phyloP scores from a whole-genome alignment of 495 filamentous ascomycete species.

The Talaromyces thailandensis region DNA sequence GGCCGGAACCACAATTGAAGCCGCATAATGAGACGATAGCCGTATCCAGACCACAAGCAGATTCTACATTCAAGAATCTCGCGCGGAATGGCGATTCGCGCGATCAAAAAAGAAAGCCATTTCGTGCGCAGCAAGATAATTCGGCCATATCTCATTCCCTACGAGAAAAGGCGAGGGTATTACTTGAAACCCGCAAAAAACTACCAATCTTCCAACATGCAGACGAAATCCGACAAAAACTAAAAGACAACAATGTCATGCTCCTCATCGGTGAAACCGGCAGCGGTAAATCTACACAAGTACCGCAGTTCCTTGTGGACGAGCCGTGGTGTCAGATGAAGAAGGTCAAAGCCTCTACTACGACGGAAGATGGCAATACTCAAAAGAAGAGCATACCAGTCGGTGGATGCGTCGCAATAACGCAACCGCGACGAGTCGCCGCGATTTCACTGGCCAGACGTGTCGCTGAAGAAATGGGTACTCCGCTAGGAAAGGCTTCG shows the following conservation, averaged over 20 bases:
- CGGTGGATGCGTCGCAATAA: slow-evolving; percentile 88
- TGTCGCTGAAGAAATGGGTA: slow-evolving; percentile 87
- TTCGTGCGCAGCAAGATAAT: neutral
- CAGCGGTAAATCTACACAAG: slow-evolving; percentile 93
- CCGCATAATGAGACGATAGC: slow-evolving; percentile 6
- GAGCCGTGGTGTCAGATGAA: slow-evolving; percentile 69
- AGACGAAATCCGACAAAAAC: slow-evolving; percentile 53
- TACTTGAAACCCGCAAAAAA: slow-evolving; percentile 47
- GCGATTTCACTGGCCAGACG: slow-evolving; percentile 86
- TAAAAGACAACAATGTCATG: slow-evolving; percentile 66
- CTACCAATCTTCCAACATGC: slow-evolving; percentile 77
- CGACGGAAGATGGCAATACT: slow-evolving; percentile 20
- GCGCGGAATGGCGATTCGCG: neutral
- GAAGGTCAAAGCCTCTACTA: slow-evolving; percentile 31
- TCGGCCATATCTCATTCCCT: slow-evolving; percentile 14
- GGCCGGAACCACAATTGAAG: neutral
- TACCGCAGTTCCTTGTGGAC: slow-evolving; percentile 78
- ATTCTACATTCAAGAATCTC: neutral
- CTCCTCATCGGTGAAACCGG: slow-evolving; percentile 91
- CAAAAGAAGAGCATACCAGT: slow-evolving; percentile 47
- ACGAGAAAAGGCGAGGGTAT: slow-evolving; percentile 33
- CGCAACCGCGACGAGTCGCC: slow-evolving; percentile 87
- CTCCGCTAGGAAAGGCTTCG: slow-evolving; percentile 56
- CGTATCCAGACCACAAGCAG: neutral
- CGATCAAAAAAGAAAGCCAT: neutral